Percentiles rank a stretch among this genome's conserved stretches.
These are phyloP conservation scores for Hyaloscypha finlandica DNA, from an alignment of 495 filamentous ascomycete species.

Conservation along the genomic window DNA sequence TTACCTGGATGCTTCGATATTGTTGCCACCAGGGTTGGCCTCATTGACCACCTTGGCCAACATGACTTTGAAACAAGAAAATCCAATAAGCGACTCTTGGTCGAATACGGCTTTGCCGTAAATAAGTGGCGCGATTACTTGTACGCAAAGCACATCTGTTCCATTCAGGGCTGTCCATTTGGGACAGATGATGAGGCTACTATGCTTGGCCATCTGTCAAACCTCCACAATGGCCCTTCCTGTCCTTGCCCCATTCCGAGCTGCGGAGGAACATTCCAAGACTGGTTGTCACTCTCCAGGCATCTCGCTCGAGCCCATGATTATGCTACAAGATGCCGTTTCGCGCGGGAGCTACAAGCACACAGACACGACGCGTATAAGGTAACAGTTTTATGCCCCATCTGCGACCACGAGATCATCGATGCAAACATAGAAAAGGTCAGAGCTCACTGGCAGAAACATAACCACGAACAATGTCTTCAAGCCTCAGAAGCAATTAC, in stretches of 20 bases:
- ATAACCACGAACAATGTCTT: not conserved
- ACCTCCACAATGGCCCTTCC: not conserved
- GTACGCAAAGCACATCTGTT: not conserved
- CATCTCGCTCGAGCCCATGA: not conserved
- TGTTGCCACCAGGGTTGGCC: not conserved
- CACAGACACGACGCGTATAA: not conserved
- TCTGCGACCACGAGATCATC: not conserved
- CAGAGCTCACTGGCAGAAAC: not conserved
- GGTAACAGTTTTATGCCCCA: not conserved
- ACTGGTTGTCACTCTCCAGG: not conserved
- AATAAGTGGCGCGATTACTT: not conserved
- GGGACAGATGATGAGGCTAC: not conserved
- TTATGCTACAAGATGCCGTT: not conserved
- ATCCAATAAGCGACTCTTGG: not conserved
- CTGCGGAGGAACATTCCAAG: not conserved
- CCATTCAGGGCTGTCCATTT: conserved; percentile 1
- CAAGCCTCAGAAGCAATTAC: not conserved
- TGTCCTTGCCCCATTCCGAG: not conserved
- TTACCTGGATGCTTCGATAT: not conserved
- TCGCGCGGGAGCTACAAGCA: not conserved
- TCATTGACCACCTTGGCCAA: not conserved
- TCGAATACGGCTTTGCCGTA: not conserved
- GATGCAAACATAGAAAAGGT: not conserved
- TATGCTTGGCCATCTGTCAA: not conserved
- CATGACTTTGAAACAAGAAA: not conserved